Percentiles rank a stretch among this genome's conserved stretches.
phyloP scores from a whole-genome alignment of 2,329 filamentous ascomycete species.

The Mycosphaerella sp. region DNA sequence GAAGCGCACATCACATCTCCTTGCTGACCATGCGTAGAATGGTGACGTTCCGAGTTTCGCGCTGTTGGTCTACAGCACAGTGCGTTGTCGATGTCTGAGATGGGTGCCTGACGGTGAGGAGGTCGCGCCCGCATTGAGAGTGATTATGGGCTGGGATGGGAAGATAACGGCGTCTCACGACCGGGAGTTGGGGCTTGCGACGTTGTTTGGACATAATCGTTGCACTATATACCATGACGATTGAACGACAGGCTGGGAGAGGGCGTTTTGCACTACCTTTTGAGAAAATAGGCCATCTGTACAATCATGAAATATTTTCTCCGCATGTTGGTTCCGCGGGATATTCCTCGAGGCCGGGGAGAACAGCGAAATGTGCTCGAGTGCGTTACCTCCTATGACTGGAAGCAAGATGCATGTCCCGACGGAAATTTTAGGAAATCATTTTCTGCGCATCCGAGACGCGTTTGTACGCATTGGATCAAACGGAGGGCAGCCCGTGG shows the following conservation, averaged over 20 bases:
- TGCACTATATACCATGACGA: constrained; percentile 15
- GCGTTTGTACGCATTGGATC: background rate
- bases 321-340: background rate
- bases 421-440: background rate
- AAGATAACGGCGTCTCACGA: constrained; percentile 17
- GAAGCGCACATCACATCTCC: background rate
- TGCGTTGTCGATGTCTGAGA: constrained; percentile 13
- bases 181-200: constrained; percentile 3
- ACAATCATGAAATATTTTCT: background rate
- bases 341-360: background rate
- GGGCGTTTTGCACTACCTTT: background rate
- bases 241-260: constrained; percentile 8
- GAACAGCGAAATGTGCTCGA: background rate
- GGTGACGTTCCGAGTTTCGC: background rate
- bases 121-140: background rate
- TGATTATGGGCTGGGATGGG: background rate
- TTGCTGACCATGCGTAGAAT: background rate
- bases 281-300: background rate
- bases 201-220: background rate
- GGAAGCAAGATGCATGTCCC: background rate
- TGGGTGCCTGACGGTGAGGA: background rate
- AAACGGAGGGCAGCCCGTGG: background rate
- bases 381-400: background rate
- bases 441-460: background rate
- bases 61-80: constrained; percentile 11